These are phyloP conservation scores for Kwoniella dendrophila DNA, from an alignment of 768 basidiomycete species.

Conservation along the genomic window DNA sequence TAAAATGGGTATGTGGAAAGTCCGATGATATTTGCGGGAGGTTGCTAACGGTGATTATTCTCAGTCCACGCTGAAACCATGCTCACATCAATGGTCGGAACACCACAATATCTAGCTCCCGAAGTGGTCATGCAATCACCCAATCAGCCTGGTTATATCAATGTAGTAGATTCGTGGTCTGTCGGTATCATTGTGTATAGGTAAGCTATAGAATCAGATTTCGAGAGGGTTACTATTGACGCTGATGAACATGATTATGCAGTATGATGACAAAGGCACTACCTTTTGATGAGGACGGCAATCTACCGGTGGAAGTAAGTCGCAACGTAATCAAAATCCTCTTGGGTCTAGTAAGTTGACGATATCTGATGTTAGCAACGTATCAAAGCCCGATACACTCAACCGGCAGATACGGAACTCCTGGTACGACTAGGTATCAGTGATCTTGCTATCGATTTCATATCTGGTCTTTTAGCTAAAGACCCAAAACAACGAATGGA, in stretches of 20 bases:
- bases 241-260: constrained; percentile 24
- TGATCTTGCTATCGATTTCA: constrained; percentile 65
- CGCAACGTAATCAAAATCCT: not conserved
- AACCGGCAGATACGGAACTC: constrained; percentile 64
- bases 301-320: constrained; percentile 62
- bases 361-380: constrained; percentile 58
- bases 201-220: constrained; percentile 59
- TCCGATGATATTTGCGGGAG: not conserved
- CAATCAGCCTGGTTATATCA: constrained; percentile 70
- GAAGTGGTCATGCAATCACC: constrained; percentile 72
- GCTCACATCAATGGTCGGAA: constrained; percentile 88
- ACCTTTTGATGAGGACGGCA: constrained; percentile 80
- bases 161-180: constrained; percentile 93
- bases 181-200: constrained; percentile 93
- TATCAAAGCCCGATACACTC: constrained; percentile 41
- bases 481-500: constrained; percentile 73
- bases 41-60: not conserved
- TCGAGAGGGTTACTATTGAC: too few relatives aligned
- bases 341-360: not conserved
- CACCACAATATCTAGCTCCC: constrained; percentile 89
- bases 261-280: constrained; percentile 72
- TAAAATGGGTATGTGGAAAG: constrained; percentile 61
- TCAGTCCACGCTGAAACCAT: constrained; percentile 43
- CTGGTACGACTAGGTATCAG: constrained; percentile 60
- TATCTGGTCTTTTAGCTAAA: constrained; percentile 66